A percentile compares a stretch with the other conserved stretches of the same genome.
phyloP scores from a whole-genome alignment of 2,329 filamentous ascomycete species.

The Hysterium pulicare region DNA sequence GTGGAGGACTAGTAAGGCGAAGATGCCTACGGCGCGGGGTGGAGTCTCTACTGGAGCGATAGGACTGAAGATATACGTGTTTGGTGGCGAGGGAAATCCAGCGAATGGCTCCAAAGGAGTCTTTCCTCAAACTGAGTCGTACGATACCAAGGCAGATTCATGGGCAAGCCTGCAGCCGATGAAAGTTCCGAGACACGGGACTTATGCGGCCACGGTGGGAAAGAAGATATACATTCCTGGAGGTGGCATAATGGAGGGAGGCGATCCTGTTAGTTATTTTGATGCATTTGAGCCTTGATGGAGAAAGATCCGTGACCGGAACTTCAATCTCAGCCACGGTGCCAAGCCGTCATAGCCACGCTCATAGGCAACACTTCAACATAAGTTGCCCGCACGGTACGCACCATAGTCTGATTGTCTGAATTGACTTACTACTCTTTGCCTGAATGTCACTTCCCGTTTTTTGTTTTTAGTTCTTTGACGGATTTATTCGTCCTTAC shows the following conservation, averaged over 20 bases:
- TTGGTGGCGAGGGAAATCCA: conserved; percentile 25
- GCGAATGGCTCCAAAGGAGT: conserved; percentile 4
- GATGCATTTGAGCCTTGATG: conserved; percentile 15
- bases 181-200: conserved; percentile 24
- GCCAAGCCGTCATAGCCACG: no score
- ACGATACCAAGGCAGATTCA: conserved; percentile 13
- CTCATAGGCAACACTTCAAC: no score
- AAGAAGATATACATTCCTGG: conserved; percentile 22
- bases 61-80: conserved; percentile 20
- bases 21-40: conserved; percentile 24
- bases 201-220: conserved; percentile 19
- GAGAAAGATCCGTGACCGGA: no score
- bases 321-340: no score
- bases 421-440: no score
- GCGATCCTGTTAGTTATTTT: conserved; percentile 14
- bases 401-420: no score
- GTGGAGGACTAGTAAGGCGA: conserved; percentile 14
- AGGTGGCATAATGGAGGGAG: conserved; percentile 16
- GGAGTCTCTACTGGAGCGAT: conserved; percentile 18
- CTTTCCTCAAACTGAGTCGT: conserved; percentile 14
- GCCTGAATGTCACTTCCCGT: no score
- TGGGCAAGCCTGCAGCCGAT: conserved; percentile 18
- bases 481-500: no score
- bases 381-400: no score
- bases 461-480: no score